Evolutionary conservation across 2,329 filamentous ascomycete species (phyloP).

Genomic region (Chlorencoelia australis): DNA sequence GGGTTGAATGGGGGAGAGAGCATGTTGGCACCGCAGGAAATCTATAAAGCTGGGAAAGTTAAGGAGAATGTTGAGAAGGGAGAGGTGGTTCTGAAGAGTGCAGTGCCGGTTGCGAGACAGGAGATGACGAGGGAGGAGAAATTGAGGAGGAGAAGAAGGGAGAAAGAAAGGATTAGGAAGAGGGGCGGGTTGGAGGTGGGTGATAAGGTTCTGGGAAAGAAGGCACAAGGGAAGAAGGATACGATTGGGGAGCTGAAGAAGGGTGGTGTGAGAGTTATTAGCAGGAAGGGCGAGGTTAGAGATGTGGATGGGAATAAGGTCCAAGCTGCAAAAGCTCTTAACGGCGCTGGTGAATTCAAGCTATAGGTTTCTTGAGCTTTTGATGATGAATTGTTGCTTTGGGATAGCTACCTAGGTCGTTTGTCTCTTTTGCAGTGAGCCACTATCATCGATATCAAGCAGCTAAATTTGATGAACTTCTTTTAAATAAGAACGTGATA

Average conservation of each 20-base stretch:
- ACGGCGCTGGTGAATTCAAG: slow-evolving; percentile 49
- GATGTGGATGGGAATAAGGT: slow-evolving; percentile 77
- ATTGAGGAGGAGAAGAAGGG: slow-evolving; percentile 60
- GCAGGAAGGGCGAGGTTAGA: slow-evolving; percentile 75
- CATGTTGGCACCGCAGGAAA: slow-evolving; percentile 85
- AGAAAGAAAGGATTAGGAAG: slow-evolving; percentile 79
- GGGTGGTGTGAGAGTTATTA: slow-evolving; percentile 86
- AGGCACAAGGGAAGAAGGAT: slow-evolving; percentile 43
- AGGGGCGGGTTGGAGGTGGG: slow-evolving; percentile 40
- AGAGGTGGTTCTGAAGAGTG: slow-evolving; percentile 70
- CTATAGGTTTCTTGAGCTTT: slow-evolving; percentile 35
- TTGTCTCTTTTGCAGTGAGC: no score
- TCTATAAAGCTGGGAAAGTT: slow-evolving; percentile 73
- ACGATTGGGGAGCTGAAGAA: slow-evolving; percentile 53
- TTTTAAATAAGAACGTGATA: no score
- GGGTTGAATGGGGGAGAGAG: slow-evolving; percentile 59
- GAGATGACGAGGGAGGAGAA: slow-evolving; percentile 89
- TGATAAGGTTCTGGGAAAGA: slow-evolving; percentile 45
- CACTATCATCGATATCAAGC: no score
- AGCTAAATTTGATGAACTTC: no score
- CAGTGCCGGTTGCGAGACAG: slow-evolving; percentile 66
- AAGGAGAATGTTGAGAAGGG: slow-evolving; percentile 43
- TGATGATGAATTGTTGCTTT: no score
- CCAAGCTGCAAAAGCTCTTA: slow-evolving; percentile 38
- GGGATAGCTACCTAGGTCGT: no score